Conservation (phyloP, 441 rosid species). For the Erodium moschatum region DNA sequence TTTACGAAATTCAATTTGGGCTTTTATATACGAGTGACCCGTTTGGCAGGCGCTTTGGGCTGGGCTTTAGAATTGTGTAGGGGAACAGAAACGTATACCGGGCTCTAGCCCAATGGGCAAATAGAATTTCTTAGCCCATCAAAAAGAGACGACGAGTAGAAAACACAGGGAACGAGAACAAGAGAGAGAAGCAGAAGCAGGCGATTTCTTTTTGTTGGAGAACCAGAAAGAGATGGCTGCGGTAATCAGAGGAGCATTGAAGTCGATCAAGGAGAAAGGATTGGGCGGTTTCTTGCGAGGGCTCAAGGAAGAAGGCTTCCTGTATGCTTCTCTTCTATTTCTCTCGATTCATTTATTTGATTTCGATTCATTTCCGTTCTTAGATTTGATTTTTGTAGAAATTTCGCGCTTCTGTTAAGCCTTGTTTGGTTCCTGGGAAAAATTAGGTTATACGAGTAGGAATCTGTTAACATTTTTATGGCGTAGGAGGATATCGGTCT, state of each 20-base stretch:
- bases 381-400: not conserved
- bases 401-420: not conserved
- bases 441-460: not conserved
- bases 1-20: not conserved
- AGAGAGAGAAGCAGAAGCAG: not conserved
- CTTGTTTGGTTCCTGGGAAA: not conserved
- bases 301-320: constrained; percentile 64
- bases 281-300: constrained; percentile 48
- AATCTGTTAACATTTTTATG: not conserved
- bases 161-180: not conserved
- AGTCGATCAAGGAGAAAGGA: constrained; percentile 65
- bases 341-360: constrained; percentile 13
- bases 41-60: not conserved
- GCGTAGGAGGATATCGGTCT: not conserved
- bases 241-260: constrained; percentile 58
- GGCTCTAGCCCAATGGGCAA: not conserved
- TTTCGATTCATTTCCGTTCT: constrained; percentile 1
- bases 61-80: not conserved
- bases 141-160: not conserved
- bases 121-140: no score
- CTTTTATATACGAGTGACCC: no score
- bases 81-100: no score
- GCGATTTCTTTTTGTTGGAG: not conserved
- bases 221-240: constrained; percentile 47
- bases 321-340: constrained; percentile 23